phyloP scores from a whole-genome alignment of 257 asterid genomes.

The Scutellaria baicalensis region DNA sequence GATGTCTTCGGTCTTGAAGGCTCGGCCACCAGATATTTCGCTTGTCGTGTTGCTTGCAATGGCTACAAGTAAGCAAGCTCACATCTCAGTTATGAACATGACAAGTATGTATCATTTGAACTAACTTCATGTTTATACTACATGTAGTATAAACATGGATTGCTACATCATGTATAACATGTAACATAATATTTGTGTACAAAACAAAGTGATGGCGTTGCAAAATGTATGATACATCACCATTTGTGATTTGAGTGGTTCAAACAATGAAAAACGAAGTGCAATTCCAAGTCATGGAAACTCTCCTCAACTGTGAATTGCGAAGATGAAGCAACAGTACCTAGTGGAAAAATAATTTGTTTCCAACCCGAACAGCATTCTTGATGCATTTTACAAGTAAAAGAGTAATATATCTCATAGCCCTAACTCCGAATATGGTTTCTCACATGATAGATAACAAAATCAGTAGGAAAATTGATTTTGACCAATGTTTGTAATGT shows the following conservation, averaged over 20 bases:
- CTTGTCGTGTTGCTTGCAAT: conserved; percentile 70
- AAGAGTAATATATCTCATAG: background rate
- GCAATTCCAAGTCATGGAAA: background rate
- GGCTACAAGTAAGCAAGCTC: too few species aligned
- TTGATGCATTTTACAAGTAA: background rate
- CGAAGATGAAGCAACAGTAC: background rate
- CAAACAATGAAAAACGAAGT: background rate
- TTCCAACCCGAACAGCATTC: background rate
- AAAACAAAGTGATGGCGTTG: background rate
- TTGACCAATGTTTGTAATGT: too few species aligned
- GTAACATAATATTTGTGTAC: conserved; percentile 24
- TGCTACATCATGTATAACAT: too few species aligned
- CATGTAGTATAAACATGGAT: too few species aligned
- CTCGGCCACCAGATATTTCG: conserved; percentile 66
- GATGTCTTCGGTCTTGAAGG: conserved; percentile 71
- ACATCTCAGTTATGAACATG: too few species aligned
- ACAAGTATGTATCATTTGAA: too few species aligned
- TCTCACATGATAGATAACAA: background rate
- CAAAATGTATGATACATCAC: conserved; percentile 5
- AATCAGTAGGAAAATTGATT: too few species aligned
- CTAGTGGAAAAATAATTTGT: background rate
- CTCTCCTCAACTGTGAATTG: background rate
- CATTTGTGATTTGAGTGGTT: too few species aligned
- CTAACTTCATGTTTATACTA: background rate
- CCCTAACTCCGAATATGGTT: background rate